These are phyloP conservation scores for Nidularia pulvinata DNA, from an alignment of 768 basidiomycete species.

Conservation along the genomic window DNA sequence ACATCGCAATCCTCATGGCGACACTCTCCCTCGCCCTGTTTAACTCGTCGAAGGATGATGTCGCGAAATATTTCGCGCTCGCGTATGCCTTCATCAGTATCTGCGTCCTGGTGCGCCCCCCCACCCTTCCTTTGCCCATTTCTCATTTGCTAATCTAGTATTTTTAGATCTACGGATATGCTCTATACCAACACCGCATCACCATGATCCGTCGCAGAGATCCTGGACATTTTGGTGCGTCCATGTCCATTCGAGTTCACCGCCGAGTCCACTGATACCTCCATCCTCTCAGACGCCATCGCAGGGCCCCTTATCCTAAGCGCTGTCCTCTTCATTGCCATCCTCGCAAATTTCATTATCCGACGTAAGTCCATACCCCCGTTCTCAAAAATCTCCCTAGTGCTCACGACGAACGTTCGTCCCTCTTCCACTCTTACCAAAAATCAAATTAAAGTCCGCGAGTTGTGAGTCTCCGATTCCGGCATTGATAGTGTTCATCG, in stretches of 20 bases:
- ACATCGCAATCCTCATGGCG: slow-evolving; percentile 80
- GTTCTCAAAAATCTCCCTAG: background rate
- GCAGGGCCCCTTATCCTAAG: slow-evolving; percentile 85
- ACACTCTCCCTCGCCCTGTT: slow-evolving; percentile 87
- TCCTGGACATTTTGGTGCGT: slow-evolving; percentile 85
- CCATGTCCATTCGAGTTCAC: background rate
- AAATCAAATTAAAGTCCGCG: too few relatives aligned
- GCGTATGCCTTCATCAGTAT: slow-evolving; percentile 81
- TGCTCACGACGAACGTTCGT: too few relatives aligned
- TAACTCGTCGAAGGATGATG: slow-evolving; percentile 76
- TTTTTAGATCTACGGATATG: slow-evolving; percentile 79
- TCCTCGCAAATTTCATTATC: slow-evolving; percentile 86
- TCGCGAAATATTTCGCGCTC: slow-evolving; percentile 80
- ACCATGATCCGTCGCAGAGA: slow-evolving; percentile 90
- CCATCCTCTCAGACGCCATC: slow-evolving; percentile 59
- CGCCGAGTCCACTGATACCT: background rate
- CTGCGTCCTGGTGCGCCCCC: slow-evolving; percentile 52
- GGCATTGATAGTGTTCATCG: too few relatives aligned
- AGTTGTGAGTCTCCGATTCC: too few relatives aligned
- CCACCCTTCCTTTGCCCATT: background rate
- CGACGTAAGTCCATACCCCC: slow-evolving; percentile 57
- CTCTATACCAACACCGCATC: slow-evolving; percentile 84
- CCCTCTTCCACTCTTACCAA: too few relatives aligned
- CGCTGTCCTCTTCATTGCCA: slow-evolving; percentile 79
- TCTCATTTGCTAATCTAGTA: background rate